Base-by-base conservation (phyloP, 352 stramenopile species). In the Phytophthora foliorum region DNA sequence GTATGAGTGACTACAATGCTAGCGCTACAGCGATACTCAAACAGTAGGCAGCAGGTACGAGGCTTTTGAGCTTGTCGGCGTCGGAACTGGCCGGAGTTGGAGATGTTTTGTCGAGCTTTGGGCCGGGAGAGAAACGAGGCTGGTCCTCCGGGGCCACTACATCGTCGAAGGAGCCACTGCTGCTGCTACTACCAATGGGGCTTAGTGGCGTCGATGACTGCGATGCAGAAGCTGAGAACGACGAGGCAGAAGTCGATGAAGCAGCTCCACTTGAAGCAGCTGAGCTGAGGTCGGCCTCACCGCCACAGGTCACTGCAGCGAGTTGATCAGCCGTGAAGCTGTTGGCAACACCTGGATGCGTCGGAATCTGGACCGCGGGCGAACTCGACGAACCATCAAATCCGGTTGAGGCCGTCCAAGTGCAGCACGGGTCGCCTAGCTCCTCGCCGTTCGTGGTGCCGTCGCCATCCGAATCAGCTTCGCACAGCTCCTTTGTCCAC, bases 401-500 rank as follows among this genome's bases (percentile, higher is more conserved):
- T 21, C 56, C 69, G 2, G 38, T 41, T 24, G 39, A 36, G 5
- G 68, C 10, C 7, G 60, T 69, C 89, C 89, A 98, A 8, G 63
- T 61, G 63, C 92, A 98, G 69, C 88, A 92, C 11, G 90, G 89
- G 57, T 98, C 92, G 10, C 89, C 91, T 0, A 98, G 75, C 59
- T 98, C 92, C 71, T 96, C 75, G 4, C 92, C 92, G 62, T 98
- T 98, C 3, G 86, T 97, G 3, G 81, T 77, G 2, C 91, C 90
- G 53, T 98, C 92, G 9, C 75, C 69, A 34, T 95, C 88, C 14
- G 88, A 89, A 54, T 95, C 88, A 0, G 51, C 46, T 44, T 91
- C 68, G 48, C 88, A 95, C 5, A 95, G 22, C 21, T 51, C 74
- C 2, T 52, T 55, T 2, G 82, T 93, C 88, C 88, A 95, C 55